phyloP scores from a whole-genome alignment of 1,139 yeast genomes.

The Fermentozyma sake region DNA sequence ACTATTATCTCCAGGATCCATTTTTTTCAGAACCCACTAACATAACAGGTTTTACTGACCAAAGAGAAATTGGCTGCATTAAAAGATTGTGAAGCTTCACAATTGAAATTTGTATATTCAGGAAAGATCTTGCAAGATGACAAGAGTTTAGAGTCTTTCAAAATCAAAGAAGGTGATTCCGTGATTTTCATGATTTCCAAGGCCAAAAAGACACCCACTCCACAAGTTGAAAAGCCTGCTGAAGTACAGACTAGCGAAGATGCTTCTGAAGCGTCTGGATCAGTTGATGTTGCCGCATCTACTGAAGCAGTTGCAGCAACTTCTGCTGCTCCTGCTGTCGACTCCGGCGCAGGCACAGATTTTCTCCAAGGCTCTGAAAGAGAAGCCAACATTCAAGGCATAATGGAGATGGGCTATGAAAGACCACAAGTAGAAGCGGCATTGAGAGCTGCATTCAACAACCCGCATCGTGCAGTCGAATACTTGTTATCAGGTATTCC shows the following conservation, averaged over 20 bases:
- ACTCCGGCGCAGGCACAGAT: conserved; percentile 12
- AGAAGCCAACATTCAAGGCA: conserved; percentile 67
- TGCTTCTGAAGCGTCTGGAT: conserved; percentile 6
- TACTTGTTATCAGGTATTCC: conserved; percentile 90
- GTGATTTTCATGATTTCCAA: conserved; percentile 84
- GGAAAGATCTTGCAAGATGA: conserved; percentile 88
- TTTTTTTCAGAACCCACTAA: too few relatives aligned
- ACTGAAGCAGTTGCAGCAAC: conserved; percentile 10
- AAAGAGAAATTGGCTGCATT: conserved; percentile 70
- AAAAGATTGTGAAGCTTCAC: conserved; percentile 67
- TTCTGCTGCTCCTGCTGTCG: conserved; percentile 4
- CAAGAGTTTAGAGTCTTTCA: conserved; percentile 65
- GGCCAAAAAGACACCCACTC: conserved; percentile 34
- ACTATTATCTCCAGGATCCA: too few relatives aligned
- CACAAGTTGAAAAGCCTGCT: conserved; percentile 8
- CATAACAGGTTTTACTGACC: conserved; percentile 60
- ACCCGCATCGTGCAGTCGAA: conserved; percentile 98
- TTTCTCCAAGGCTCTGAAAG: conserved; percentile 64
- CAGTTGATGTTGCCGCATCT: conserved; percentile 16
- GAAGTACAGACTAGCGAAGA: conserved; percentile 8
- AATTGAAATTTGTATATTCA: conserved; percentile 86
- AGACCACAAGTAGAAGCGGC: conserved; percentile 87
- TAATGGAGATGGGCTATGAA: conserved; percentile 96
- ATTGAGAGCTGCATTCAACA: conserved; percentile 90
- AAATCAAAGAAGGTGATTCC: conserved; percentile 85